These are phyloP conservation scores for Asparagopsis taxiformis DNA, from an alignment of 31 red algal species.

Conservation along the genomic window DNA sequence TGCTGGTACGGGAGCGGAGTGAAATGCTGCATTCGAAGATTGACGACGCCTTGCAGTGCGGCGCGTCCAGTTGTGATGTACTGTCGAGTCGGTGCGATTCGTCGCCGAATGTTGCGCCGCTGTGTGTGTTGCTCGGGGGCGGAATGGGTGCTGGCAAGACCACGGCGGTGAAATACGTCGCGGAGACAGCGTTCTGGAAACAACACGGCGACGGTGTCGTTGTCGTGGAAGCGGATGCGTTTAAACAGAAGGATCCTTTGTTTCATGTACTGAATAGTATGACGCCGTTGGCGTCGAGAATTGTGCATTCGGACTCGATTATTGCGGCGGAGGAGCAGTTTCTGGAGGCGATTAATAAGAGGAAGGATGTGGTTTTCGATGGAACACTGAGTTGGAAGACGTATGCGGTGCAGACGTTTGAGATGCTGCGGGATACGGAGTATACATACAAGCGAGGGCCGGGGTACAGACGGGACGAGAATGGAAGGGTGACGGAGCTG, in stretches of 20 bases:
- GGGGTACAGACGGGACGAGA: constrained; percentile 42
- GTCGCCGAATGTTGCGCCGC: constrained; percentile 13
- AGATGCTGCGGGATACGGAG: constrained; percentile 67
- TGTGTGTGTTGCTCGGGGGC: constrained; percentile 68
- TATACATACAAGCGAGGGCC: constrained; percentile 63
- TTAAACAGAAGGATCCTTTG: constrained; percentile 73
- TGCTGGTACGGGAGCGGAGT: constrained; percentile 32
- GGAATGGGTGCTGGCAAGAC: constrained; percentile 87
- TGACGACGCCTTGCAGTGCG: constrained; percentile 34
- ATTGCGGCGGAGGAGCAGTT: constrained; percentile 79
- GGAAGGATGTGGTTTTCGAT: constrained; percentile 73
- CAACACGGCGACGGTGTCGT: constrained; percentile 55
- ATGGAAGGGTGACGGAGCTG: constrained; percentile 42
- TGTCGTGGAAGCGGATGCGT: constrained; percentile 73
- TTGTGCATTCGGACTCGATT: constrained; percentile 74
- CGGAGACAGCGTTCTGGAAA: constrained; percentile 65
- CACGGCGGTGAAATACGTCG: constrained; percentile 40
- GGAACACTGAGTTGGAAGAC: constrained; percentile 71
- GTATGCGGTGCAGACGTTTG: constrained; percentile 70
- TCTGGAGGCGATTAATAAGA: constrained; percentile 60
- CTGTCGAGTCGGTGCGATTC: not conserved
- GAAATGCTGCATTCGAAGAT: constrained; percentile 44
- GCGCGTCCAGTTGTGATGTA: constrained; percentile 19
- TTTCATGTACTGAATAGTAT: constrained; percentile 64
- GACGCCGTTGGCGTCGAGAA: constrained; percentile 55